Evolutionary conservation across 2,329 filamentous ascomycete species (phyloP).

Genomic region (Metarhizium album): DNA sequence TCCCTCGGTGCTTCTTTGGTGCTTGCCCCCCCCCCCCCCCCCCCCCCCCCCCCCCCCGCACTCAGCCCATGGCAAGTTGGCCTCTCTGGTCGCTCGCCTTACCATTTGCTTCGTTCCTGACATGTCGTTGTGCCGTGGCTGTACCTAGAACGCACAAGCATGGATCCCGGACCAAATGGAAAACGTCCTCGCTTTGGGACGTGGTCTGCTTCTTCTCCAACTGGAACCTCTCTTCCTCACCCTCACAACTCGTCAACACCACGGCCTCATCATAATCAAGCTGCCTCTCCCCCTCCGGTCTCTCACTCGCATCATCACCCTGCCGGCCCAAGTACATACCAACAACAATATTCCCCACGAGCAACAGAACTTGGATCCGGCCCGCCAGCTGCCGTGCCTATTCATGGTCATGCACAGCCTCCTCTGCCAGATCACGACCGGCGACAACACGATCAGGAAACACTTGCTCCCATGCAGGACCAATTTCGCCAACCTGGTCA

Average conservation of each 20-base stretch:
- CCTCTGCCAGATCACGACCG: conserved; percentile 37
- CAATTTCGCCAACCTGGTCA: conserved; percentile 28
- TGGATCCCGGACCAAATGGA: conserved; percentile 48
- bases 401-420: conserved; percentile 20
- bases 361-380: conserved; percentile 21
- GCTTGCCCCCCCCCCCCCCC: no score
- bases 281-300: conserved; percentile 13
- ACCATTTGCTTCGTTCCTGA: conserved; percentile 24
- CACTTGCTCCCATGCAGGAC: conserved; percentile 44
- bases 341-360: conserved; percentile 28
- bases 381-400: conserved; percentile 14
- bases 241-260: conserved; percentile 26
- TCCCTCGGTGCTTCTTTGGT: no score
- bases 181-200: conserved; percentile 47
- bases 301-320: conserved; percentile 16
- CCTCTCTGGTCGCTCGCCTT: conserved; percentile 27
- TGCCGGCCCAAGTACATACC: conserved; percentile 28
- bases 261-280: conserved; percentile 2
- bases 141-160: conserved; percentile 35
- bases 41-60: conserved; percentile 9
- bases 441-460: conserved; percentile 46
- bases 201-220: conserved; percentile 37
- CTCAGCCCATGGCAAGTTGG: conserved; percentile 17
- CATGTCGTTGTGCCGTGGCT: conserved; percentile 22
- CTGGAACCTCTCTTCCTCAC: conserved; percentile 37